Conservation (phyloP, 2,329 filamentous ascomycete species). For the Aspergillus calidoustus region DNA sequence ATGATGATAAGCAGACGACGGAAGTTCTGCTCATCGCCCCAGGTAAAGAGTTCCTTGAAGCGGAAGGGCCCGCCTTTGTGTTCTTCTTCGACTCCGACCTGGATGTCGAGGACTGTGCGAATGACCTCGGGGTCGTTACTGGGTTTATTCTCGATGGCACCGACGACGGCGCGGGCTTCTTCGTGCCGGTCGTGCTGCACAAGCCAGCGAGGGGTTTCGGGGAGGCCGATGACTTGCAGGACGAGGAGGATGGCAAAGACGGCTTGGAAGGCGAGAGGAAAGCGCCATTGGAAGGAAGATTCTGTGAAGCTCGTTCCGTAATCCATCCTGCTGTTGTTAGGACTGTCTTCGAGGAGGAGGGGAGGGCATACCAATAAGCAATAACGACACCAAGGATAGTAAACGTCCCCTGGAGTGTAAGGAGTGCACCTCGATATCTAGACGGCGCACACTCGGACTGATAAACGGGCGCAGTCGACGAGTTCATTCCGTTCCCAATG, state of each 20-base stretch:
- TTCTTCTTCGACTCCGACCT: conserved; percentile 28
- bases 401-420: conserved; percentile 33
- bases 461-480: conserved; percentile 32
- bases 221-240: conserved; percentile 31
- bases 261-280: conserved; percentile 37
- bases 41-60: conserved; percentile 42
- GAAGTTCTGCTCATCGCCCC: conserved; percentile 38
- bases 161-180: conserved; percentile 31
- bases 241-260: conserved; percentile 33
- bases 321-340: conserved; percentile 37
- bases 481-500: conserved; percentile 38
- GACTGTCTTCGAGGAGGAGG: conserved; percentile 1
- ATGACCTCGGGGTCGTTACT: conserved; percentile 18
- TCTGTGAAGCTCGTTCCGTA: conserved; percentile 48
- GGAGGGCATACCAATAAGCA: conserved; percentile 25
- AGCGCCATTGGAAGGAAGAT: conserved; percentile 37
- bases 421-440: conserved; percentile 28
- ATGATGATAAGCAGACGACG: conserved; percentile 40
- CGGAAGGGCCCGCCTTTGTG: conserved; percentile 38
- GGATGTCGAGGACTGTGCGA: conserved; percentile 28
- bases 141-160: conserved; percentile 25
- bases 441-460: conserved; percentile 38
- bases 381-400: conserved; percentile 32
- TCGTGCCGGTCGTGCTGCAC: conserved; percentile 31
- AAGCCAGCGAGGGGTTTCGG: conserved; percentile 39